phyloP scores from a whole-genome alignment of 2,329 filamentous ascomycete species.

The Zymoseptoria tritici region DNA sequence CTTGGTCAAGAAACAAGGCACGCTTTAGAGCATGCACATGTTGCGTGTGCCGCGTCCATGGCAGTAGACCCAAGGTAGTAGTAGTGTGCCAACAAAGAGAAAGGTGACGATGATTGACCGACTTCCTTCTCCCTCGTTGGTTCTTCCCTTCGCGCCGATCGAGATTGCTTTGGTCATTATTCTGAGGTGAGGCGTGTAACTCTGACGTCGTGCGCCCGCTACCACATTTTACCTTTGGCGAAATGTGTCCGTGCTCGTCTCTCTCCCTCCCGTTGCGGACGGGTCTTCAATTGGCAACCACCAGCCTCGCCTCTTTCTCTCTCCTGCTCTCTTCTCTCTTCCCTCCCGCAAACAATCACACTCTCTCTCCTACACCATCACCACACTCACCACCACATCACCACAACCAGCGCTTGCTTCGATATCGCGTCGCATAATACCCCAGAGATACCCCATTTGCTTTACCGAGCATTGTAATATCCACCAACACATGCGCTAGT shows the following conservation, averaged over 20 bases:
- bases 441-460: conserved; percentile 10
- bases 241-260: not conserved
- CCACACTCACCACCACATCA: not conserved
- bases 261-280: no score
- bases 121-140: no score
- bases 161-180: no score
- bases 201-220: not conserved
- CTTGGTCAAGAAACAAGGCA: not conserved
- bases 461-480: conserved; percentile 1
- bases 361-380: not conserved
- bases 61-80: not conserved
- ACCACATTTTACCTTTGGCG: not conserved
- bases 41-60: not conserved
- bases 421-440: conserved; percentile 1
- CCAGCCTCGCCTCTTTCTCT: not conserved
- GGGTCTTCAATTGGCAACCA: not conserved
- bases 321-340: no score
- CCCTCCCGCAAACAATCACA: not conserved
- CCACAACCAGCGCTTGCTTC: not conserved
- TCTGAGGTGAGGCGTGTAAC: not conserved
- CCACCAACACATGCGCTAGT: conserved; percentile 2
- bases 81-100: not conserved
- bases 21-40: not conserved
- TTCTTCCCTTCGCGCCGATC: no score
- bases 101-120: not conserved